These are phyloP conservation scores for Prunella vulgaris DNA, from an alignment of 257 asterid species.

Conservation along the genomic window DNA sequence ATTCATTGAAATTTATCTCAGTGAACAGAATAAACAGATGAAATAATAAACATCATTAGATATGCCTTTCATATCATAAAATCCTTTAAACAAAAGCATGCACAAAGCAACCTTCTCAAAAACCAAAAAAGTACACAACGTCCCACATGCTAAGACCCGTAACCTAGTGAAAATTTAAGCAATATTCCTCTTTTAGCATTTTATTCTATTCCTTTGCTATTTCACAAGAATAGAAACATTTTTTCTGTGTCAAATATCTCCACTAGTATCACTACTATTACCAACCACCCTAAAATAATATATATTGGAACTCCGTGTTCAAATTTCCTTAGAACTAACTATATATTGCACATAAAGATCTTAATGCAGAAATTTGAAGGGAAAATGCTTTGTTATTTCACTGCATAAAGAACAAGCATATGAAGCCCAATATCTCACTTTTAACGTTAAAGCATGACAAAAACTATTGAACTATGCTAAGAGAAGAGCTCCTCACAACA, in stretches of 20 bases:
- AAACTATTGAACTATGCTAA: not conserved
- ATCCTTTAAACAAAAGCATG: not conserved
- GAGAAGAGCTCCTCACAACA: slow-evolving; percentile 5
- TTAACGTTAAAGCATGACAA: not conserved
- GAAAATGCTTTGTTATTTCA: not conserved
- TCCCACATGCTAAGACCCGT: not conserved
- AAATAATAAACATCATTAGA: not conserved
- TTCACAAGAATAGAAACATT: not conserved
- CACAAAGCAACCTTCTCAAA: not conserved
- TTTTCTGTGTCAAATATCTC: not conserved
- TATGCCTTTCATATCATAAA: not conserved
- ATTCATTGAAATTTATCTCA: not conserved
- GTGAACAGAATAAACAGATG: not conserved
- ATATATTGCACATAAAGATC: not conserved
- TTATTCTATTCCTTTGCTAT: not conserved
- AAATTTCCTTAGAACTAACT: not conserved
- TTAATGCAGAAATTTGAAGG: not conserved
- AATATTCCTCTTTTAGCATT: not conserved
- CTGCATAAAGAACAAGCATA: slow-evolving; percentile 7
- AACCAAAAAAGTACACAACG: not conserved
- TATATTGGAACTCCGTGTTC: not conserved
- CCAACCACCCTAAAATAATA: not conserved
- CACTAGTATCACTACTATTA: not conserved
- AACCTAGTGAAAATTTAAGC: not conserved
- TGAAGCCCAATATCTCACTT: not conserved